phyloP scores from a whole-genome alignment of 768 basidiomycete genomes.

The Floccularia luteovirens region DNA sequence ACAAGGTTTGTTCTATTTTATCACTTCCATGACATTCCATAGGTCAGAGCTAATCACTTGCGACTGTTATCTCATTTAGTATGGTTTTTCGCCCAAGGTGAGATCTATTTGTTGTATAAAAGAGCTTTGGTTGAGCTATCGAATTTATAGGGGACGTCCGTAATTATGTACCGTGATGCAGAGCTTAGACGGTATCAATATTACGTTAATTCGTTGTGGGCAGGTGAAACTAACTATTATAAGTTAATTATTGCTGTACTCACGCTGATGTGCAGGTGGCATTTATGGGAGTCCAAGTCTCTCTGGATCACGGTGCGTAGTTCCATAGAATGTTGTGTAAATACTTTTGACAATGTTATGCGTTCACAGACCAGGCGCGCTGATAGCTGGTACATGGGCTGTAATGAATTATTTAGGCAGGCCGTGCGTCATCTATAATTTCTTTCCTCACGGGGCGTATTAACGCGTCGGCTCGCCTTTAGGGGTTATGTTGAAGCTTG shows the following conservation, averaged over 20 bases:
- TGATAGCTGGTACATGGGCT: slow-evolving; percentile 95
- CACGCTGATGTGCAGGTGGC: slow-evolving; percentile 45
- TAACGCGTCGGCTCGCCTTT: no score
- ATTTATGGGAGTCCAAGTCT: slow-evolving; percentile 88
- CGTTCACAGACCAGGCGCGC: slow-evolving; percentile 68
- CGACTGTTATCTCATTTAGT: slow-evolving; percentile 45
- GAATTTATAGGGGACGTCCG: slow-evolving; percentile 67
- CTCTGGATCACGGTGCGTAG: slow-evolving; percentile 76
- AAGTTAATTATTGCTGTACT: background rate
- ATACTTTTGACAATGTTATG: slow-evolving; percentile 1
- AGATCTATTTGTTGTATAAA: slow-evolving; percentile 1
- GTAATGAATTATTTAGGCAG: slow-evolving; percentile 92
- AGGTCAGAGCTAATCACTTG: slow-evolving; percentile 7
- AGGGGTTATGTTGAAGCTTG: slow-evolving; percentile 90
- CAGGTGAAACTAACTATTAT: slow-evolving; percentile 34
- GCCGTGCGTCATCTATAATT: slow-evolving; percentile 67
- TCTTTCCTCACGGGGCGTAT: no score
- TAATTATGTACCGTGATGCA: slow-evolving; percentile 87
- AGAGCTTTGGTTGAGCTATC: background rate
- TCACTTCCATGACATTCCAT: background rate
- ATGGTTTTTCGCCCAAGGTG: slow-evolving; percentile 92
- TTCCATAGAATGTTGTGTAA: background rate
- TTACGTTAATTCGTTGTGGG: slow-evolving; percentile 77
- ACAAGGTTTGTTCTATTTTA: slow-evolving; percentile 51
- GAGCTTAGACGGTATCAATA: slow-evolving; percentile 79